phyloP scores from a whole-genome alignment of 2,329 filamentous ascomycete species.

The Cordyceps fumosorosea region DNA sequence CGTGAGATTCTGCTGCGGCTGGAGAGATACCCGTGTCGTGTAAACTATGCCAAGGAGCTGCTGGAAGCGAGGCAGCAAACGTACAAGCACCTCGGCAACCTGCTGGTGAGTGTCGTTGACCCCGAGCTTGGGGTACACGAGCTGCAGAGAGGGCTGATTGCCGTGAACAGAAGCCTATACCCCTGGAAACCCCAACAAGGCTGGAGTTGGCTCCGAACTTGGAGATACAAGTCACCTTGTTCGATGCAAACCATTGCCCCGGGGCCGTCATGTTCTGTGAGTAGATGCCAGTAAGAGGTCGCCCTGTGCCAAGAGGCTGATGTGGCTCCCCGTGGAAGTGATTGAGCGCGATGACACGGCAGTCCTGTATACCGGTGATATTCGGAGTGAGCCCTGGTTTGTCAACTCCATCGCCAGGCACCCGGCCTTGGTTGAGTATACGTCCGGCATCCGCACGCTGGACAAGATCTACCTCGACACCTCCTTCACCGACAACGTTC shows the following conservation, averaged over 20 bases:
- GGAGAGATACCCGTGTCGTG: constrained; percentile 70
- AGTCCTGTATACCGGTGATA: constrained; percentile 82
- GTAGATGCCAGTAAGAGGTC: constrained; percentile 17
- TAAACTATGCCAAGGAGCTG: constrained; percentile 74
- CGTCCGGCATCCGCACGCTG: constrained; percentile 56
- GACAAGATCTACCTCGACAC: constrained; percentile 88
- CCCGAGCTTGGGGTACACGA: too few species aligned
- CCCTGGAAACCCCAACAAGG: constrained; percentile 69
- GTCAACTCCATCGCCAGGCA: constrained; percentile 66
- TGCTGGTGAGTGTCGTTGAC: constrained; percentile 44
- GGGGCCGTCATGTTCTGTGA: constrained; percentile 82
- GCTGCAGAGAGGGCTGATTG: neutral
- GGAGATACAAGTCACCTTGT: constrained; percentile 71
- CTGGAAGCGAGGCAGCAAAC: constrained; percentile 67
- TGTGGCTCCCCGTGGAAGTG: constrained; percentile 35
- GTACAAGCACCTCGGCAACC: constrained; percentile 66
- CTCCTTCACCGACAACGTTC: constrained; percentile 52
- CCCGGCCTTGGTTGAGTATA: constrained; percentile 69
- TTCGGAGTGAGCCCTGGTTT: constrained; percentile 82
- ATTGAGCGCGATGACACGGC: constrained; percentile 68
- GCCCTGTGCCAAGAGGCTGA: neutral
- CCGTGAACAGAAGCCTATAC: constrained; percentile 60
- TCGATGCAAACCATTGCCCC: constrained; percentile 88
- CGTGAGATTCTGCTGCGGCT: constrained; percentile 73
- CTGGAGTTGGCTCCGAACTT: constrained; percentile 67